Evolutionary conservation across 257 asterid genomes (phyloP).

Genomic region (Dorcoceras hygrometricum): DNA sequence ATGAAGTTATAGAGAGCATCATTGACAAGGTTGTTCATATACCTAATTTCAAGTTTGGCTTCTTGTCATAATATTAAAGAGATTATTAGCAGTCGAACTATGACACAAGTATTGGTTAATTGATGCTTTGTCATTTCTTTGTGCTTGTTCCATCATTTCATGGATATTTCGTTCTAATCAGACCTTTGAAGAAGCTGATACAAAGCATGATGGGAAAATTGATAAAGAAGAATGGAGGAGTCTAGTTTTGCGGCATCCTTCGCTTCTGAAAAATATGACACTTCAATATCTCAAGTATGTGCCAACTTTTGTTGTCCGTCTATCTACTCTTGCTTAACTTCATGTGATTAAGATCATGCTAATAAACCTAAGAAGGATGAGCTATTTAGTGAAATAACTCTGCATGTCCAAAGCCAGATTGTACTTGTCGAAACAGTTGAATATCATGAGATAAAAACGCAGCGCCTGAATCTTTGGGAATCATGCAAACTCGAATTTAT

Average conservation of each 20-base stretch:
- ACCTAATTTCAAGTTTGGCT: constrained; percentile 10
- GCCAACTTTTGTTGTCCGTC: not conserved
- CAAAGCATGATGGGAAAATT: constrained; percentile 91
- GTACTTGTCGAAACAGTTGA: not conserved
- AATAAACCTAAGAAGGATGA: not conserved
- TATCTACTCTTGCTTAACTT: not conserved
- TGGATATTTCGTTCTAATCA: constrained; percentile 29
- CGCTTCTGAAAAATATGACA: constrained; percentile 91
- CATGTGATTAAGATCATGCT: not conserved
- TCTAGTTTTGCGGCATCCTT: constrained; percentile 86
- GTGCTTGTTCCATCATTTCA: constrained; percentile 1
- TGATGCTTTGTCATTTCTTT: constrained; percentile 4
- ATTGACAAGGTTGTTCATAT: constrained; percentile 72
- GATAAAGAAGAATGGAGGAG: constrained; percentile 97
- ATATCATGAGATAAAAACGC: not conserved
- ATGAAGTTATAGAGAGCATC: constrained; percentile 93
- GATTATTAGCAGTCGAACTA: not conserved
- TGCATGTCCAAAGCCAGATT: not conserved
- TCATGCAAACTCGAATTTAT: not conserved
- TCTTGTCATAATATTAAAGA: not conserved
- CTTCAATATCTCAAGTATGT: constrained; percentile 93
- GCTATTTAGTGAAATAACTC: not conserved
- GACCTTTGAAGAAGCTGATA: constrained; percentile 97
- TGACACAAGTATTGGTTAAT: not conserved
- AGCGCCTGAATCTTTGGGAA: not conserved